Base-by-base conservation (phyloP, 192 early-diverging fungal genomes). In the Linnemannia zychae region DNA sequence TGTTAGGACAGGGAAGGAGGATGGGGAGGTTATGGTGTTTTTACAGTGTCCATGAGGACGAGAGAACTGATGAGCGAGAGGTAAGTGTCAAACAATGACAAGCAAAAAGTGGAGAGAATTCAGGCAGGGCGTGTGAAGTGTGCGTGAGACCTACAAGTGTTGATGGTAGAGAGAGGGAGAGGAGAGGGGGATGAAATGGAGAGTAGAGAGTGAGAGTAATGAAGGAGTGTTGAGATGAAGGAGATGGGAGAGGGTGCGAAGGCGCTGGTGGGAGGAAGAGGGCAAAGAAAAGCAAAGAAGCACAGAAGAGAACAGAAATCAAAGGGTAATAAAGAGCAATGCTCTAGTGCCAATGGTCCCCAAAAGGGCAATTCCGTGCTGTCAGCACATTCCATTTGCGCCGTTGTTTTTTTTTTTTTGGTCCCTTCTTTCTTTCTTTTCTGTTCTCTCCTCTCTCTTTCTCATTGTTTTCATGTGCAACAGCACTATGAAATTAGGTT, bases 261-360 rank as follows among this genome's bases (percentile, higher is more conserved):
- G 57, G 24, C 12, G 7, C 7, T 28, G 24, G 22, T 28, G 11
- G 3, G 57, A 31, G 57, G 57, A 28, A 63, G 57, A 33, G 57
- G 57, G 57, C 57, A 63, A 63, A 63, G 57, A 63, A 33, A 28
- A 31, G 57, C 57, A 63, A 63, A 63, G 57, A 33, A n/a, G 28
- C 15, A 24, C 20, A 31, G 31, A 57, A 1, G 22, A 63, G 13
- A 33, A 13, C 57, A 11, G 57, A 63, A 63, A 63, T 28, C 57
- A 31, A 63, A 31, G 24, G 57, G 24, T 9, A 53, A 31, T n/a
- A 28, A 15, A 31, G 57, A 24, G 24, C 24, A 60, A 60, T 12
- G 24, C 40, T 44, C 40, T 6, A 44, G n/a, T n/a, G n/a, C n/a
- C n/a, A 16, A 57, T 28, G 57, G 57, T 63, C 57, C 57, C 57